phyloP scores from a whole-genome alignment of 2,329 filamentous ascomycete genomes.

The Curvularia spicifera region DNA sequence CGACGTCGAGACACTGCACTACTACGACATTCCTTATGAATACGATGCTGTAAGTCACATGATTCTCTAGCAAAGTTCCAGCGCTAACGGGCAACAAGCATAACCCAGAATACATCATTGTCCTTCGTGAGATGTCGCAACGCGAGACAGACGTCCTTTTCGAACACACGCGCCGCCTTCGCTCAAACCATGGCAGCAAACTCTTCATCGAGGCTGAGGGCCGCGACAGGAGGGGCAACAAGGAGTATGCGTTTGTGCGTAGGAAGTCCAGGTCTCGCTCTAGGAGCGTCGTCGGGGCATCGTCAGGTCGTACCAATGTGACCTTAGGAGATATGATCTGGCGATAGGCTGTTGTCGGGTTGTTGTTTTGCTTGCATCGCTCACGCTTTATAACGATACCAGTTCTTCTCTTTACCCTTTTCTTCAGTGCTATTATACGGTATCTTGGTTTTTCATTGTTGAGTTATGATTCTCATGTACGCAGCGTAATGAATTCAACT shows the following conservation, averaged over 20 bases:
- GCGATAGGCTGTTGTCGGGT: conserved; percentile 13
- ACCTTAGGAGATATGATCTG: conserved; percentile 45
- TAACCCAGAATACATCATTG: conserved; percentile 58
- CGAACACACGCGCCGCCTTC: conserved; percentile 57
- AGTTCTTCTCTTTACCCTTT: conserved; percentile 2
- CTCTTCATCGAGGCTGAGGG: conserved; percentile 54
- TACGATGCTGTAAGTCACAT: conserved; percentile 53
- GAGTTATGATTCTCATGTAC: neutral
- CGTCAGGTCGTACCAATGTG: conserved; percentile 37
- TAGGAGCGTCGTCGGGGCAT: conserved; percentile 40
- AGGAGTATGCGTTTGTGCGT: conserved; percentile 56
- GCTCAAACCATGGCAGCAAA: conserved; percentile 36
- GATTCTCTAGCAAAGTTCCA: neutral
- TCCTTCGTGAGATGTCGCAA: conserved; percentile 57
- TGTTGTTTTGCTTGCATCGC: neutral
- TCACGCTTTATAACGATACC: conserved; percentile 4
- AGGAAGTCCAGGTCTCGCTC: conserved; percentile 40
- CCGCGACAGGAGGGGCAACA: conserved; percentile 45
- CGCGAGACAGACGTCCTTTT: conserved; percentile 58
- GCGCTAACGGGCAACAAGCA: conserved; percentile 17
- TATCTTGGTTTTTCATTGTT: neutral
- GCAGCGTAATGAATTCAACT: neutral
- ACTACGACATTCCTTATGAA: conserved; percentile 58
- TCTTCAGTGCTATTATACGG: neutral
- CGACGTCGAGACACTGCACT: conserved; percentile 54